These are phyloP conservation scores for Sphagnurus paluster DNA, from an alignment of 1,284 basidiomycete species.

Conservation along the genomic window DNA sequence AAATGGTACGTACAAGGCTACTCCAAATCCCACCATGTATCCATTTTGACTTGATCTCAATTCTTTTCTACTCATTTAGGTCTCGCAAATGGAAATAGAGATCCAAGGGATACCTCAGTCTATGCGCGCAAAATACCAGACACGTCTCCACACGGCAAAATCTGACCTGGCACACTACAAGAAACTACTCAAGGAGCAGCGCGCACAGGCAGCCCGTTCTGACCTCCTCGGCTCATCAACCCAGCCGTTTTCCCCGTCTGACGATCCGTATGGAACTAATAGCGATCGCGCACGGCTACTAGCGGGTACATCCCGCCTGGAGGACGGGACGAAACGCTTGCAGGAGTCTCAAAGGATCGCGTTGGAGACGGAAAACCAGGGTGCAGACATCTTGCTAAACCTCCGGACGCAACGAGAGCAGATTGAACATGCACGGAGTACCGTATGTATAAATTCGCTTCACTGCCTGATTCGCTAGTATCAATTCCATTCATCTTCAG, in stretches of 20 bases:
- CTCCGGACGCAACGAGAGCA: conserved; percentile 90
- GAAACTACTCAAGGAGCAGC: conserved; percentile 70
- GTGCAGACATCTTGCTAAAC: conserved; percentile 88
- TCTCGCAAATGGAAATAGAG: conserved; percentile 99
- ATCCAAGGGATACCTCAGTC: conserved; percentile 94
- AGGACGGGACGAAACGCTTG: conserved; percentile 79
- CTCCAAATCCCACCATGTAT: neutral
- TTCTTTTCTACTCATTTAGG: conserved; percentile 51
- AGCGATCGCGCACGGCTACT: conserved; percentile 80
- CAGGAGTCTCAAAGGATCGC: conserved; percentile 92
- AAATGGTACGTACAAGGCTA: conserved; percentile 67
- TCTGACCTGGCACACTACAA: conserved; percentile 74
- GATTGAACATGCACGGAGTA: conserved; percentile 92
- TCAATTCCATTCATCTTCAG: conserved; percentile 32
- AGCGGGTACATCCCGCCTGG: conserved; percentile 70
- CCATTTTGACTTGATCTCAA: conserved; percentile 1
- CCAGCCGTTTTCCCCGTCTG: conserved; percentile 57
- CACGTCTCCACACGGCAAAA: conserved; percentile 74
- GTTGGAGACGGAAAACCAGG: conserved; percentile 94
- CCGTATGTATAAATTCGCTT: conserved; percentile 62
- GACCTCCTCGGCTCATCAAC: conserved; percentile 58
- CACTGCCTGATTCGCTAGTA: neutral
- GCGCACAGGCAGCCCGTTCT: conserved; percentile 56
- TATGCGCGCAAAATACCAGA: conserved; percentile 72
- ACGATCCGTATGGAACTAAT: conserved; percentile 74